These are phyloP conservation scores for Zelonia costaricensis DNA, from an alignment of 208 protist species.

Conservation along the genomic window DNA sequence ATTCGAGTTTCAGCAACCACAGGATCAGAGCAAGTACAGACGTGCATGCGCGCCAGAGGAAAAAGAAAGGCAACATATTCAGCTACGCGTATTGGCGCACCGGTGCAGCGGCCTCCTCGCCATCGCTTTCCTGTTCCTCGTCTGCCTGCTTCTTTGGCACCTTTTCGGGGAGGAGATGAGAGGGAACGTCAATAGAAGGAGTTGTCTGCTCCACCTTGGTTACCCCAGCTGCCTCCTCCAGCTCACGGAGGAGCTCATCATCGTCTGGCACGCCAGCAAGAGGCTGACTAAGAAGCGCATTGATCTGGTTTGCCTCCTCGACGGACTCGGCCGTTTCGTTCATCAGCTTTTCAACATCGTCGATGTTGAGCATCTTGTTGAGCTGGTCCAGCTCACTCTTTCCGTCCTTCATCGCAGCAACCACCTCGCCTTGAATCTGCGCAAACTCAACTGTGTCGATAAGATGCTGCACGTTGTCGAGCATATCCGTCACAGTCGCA, in stretches of 20 bases:
- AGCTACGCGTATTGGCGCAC: conserved; percentile 23
- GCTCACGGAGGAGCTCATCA: conserved; percentile 61
- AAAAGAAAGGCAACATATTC: background rate
- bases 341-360: conserved; percentile 84
- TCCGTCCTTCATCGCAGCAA: conserved; percentile 63
- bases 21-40: background rate
- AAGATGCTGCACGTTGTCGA: conserved; percentile 78
- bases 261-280: conserved; percentile 51
- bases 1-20: too few species aligned
- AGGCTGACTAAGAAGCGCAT: conserved; percentile 58
- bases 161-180: conserved; percentile 15
- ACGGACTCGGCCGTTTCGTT: conserved; percentile 70
- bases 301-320: conserved; percentile 68
- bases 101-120: conserved; percentile 1
- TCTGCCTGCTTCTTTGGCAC: background rate
- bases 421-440: conserved; percentile 75
- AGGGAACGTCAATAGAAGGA: conserved; percentile 31
- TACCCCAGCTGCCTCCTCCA: conserved; percentile 24
- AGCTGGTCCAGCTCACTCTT: conserved; percentile 74
- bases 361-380: conserved; percentile 85
- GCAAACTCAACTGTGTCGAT: conserved; percentile 81
- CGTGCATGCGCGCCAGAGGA: background rate
- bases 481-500: conserved; percentile 56
- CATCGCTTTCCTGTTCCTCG: conserved; percentile 6
- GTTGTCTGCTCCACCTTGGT: conserved; percentile 12